phyloP scores from a whole-genome alignment of 1,139 yeast species.

The Neolecta irregularis region DNA sequence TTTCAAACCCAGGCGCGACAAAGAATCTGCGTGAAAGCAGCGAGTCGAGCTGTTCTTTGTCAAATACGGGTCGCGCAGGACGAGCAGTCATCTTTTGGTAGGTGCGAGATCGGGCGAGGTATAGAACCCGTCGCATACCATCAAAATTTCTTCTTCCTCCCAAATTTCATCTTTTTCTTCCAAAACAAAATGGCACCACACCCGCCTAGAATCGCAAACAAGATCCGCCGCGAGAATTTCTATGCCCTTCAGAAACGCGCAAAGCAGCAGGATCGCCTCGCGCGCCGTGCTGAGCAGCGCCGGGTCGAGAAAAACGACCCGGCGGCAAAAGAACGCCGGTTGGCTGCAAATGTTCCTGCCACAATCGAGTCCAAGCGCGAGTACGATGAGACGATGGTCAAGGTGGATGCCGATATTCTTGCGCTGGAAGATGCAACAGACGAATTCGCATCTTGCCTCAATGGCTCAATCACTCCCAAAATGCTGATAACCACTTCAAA shows the following conservation, averaged over 20 bases:
- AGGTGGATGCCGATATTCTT: conserved; percentile 1
- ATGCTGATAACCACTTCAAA: conserved; percentile 79
- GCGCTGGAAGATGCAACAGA: conserved; percentile 51
- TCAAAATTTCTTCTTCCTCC: too few species aligned
- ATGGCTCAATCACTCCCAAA: conserved; percentile 52
- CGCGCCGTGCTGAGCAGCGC: too few species aligned
- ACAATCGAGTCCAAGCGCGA: conserved; percentile 83
- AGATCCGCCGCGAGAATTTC: too few species aligned
- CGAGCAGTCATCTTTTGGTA: background rate
- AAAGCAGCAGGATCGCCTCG: too few species aligned
- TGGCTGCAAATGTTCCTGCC: conserved; percentile 64
- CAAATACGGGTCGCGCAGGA: conserved; percentile 27
- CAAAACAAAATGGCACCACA: too few species aligned
- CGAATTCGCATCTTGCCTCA: conserved; percentile 51
- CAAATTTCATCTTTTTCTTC: too few species aligned
- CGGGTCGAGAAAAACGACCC: too few species aligned
- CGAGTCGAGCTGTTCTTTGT: conserved; percentile 77
- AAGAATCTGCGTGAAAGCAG: conserved; percentile 90
- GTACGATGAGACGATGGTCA: conserved; percentile 69
- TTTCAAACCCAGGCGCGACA: conserved; percentile 92
- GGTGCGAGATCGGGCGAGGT: too few species aligned
- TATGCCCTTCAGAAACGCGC: too few species aligned
- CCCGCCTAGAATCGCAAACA: too few species aligned
- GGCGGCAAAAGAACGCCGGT: too few species aligned
- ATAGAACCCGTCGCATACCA: too few species aligned